Evolutionary conservation across 177 flowering plant genomes (phyloP), one percentile per base, ranked within the genome.

Genomic region (Telopea speciosissima): DNA sequence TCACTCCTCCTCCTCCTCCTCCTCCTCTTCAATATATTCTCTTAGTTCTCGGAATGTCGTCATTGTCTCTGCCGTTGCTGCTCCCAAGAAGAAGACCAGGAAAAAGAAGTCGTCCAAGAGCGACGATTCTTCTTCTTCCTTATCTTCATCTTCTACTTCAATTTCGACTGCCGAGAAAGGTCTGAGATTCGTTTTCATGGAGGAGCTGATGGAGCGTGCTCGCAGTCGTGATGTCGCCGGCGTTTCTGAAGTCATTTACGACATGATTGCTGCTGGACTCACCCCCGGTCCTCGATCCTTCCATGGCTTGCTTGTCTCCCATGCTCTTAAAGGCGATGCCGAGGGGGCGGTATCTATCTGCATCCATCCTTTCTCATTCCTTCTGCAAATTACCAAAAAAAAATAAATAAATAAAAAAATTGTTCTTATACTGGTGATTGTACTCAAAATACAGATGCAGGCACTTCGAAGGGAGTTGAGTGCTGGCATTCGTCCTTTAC

Each of bases 251-350:
- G 90, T 90, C 56, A 83, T 94, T 24, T 89, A 89, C 62, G 97
- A 92, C 76, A 94, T 94, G 98, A 74, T 92, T 66, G 98, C 96
- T 31, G 98, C 96, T 9, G 98, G 98, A 5, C 77, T 92, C 45
- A 82, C 36, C 62, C 97, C 96, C 0, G 98, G 98, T 0, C 97
- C 98, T 21, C 79, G 96, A 58, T 89, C 98, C 19, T 94, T 86
- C 75, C 98, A 94, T 73, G 98, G 98, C 0, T 83, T 94, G 58
- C 78, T 94, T 23, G 96, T 94, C 10, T 82, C 97, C 12, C 84
- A 90, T 74, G 78, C 79, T 1, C 90, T 94, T 25, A 76, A 70
- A 11, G 88, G 90, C 19, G 92, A 94, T 60, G 80, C 71, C 3
- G 84, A 85, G 66, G 96, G 96, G 80, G 93, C 98, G 81, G 98